Conservation (phyloP, 2,329 filamentous ascomycete genomes). For the Chaetomiaceae sp. region DNA sequence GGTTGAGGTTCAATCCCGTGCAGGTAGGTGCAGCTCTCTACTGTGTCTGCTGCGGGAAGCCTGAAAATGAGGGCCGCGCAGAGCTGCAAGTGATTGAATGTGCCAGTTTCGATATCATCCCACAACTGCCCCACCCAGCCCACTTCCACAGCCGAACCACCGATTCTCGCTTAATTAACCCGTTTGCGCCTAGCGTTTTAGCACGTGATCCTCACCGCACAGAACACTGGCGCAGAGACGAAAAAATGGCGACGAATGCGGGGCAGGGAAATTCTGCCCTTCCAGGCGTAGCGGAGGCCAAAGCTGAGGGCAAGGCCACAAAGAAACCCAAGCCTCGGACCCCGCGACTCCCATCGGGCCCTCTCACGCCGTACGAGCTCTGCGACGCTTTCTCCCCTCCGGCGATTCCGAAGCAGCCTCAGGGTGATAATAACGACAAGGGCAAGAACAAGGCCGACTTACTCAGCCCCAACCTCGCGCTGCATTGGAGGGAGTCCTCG, state of each 20-base stretch:
- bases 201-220: conserved; percentile 22
- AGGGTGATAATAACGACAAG: not conserved
- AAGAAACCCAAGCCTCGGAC: conserved; percentile 17
- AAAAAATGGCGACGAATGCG: conserved; percentile 25
- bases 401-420: conserved; percentile 3
- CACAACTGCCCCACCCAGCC: not conserved
- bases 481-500: not conserved
- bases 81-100: not conserved
- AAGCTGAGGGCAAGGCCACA: conserved; percentile 11
- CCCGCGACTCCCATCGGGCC: conserved; percentile 12
- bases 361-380: conserved; percentile 16
- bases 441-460: not conserved
- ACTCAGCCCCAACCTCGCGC: not conserved
- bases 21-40: no score
- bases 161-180: conserved; percentile 14
- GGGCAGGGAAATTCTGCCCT: conserved; percentile 23
- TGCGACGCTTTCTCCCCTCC: conserved; percentile 17
- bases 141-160: conserved; percentile 1
- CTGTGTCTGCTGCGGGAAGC: no score
- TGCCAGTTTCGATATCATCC: not conserved
- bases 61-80: no score
- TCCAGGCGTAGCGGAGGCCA: conserved; percentile 8
- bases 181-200: conserved; percentile 1
- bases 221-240: conserved; percentile 11
- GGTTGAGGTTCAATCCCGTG: no score